Percentiles rank a stretch among this genome's conserved stretches.
Evolutionary conservation across 2,329 filamentous ascomycete species (phyloP).

Genomic region (Xylariaceae sp.): DNA sequence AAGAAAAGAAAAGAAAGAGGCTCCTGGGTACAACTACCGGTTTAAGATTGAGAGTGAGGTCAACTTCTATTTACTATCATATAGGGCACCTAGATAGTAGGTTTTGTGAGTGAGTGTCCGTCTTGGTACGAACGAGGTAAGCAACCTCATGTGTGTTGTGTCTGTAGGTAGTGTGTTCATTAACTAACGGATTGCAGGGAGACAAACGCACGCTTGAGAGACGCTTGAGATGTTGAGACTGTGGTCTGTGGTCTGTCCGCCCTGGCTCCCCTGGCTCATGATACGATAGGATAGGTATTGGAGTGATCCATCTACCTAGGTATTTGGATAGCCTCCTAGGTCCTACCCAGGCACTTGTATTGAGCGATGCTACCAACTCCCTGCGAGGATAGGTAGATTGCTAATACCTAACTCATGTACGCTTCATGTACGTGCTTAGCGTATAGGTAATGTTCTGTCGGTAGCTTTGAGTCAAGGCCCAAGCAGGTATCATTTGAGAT

Average conservation of each 20-base stretch:
- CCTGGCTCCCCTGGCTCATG: background rate
- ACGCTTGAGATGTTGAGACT: background rate
- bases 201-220: background rate
- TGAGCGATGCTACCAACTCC: background rate
- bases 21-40: too few species aligned
- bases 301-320: background rate
- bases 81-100: too few species aligned
- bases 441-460: background rate
- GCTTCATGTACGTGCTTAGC: background rate
- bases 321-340: background rate
- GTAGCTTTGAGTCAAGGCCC: constrained; percentile 2
- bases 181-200: constrained; percentile 3
- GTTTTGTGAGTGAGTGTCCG: background rate
- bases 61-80: too few species aligned
- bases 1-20: too few species aligned
- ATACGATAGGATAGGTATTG: background rate
- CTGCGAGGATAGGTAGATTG: background rate
- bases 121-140: background rate
- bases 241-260: background rate
- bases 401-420: too few species aligned
- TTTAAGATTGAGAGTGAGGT: too few species aligned
- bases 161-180: background rate
- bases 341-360: background rate
- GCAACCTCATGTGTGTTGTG: background rate
- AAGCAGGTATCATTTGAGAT: constrained; percentile 13